These are phyloP conservation scores for Fusarium lyarnte DNA, from an alignment of 2,329 filamentous ascomycete species.

Conservation along the genomic window DNA sequence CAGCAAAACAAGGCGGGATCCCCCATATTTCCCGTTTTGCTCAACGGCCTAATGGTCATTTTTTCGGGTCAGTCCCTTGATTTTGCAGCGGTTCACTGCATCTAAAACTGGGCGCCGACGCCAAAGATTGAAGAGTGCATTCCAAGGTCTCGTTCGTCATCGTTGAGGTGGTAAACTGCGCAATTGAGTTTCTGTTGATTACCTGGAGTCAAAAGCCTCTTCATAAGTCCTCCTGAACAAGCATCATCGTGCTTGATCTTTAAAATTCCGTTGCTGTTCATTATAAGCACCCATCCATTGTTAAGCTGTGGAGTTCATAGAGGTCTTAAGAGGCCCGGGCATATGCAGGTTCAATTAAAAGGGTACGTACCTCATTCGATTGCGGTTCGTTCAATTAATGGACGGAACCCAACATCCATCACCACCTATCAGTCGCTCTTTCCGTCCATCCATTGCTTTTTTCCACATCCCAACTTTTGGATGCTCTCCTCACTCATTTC, in stretches of 20 bases:
- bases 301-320: slow-evolving; percentile 12
- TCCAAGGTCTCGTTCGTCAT: slow-evolving; percentile 1
- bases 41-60: slow-evolving; percentile 4
- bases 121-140: slow-evolving; percentile 14
- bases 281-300: background rate
- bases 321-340: slow-evolving; percentile 11
- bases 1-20: slow-evolving; percentile 25
- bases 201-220: background rate
- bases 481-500: slow-evolving; percentile 9
- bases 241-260: background rate
- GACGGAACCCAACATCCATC: slow-evolving; percentile 27
- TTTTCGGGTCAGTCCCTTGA: background rate
- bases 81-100: slow-evolving; percentile 18
- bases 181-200: background rate
- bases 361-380: slow-evolving; percentile 29
- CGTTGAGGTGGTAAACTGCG: background rate
- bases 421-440: slow-evolving; percentile 21
- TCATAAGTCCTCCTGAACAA: background rate
- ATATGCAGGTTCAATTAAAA: slow-evolving; percentile 26
- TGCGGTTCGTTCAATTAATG: slow-evolving; percentile 16
- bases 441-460: slow-evolving; percentile 17
- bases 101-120: slow-evolving; percentile 4
- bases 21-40: slow-evolving; percentile 35
- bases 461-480: slow-evolving; percentile 8
- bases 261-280: background rate